These are phyloP conservation scores for Pythium scleroteichum DNA, from an alignment of 352 stramenopile species.

Conservation along the genomic window DNA sequence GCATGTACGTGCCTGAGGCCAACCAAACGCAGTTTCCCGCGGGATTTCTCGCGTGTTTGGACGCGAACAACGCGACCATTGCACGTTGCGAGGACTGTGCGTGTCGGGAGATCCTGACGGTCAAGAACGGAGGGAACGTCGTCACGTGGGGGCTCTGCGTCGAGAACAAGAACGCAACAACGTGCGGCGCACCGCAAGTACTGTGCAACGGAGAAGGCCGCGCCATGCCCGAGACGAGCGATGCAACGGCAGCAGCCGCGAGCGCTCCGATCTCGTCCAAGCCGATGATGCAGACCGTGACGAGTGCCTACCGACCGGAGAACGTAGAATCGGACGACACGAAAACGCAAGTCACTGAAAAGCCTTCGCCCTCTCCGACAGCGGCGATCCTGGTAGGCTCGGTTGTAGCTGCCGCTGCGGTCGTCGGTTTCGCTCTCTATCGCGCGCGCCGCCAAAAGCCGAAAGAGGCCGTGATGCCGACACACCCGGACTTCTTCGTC, in stretches of 20 bases:
- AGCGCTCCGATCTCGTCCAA: too few relatives aligned
- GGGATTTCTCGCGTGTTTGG: background rate
- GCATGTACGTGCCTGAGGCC: background rate
- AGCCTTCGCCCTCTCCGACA: too few relatives aligned
- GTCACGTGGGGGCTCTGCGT: background rate
- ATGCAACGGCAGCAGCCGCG: background rate
- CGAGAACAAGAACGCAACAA: background rate
- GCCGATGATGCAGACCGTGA: too few relatives aligned
- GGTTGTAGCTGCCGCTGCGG: too few relatives aligned
- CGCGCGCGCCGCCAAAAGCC: too few relatives aligned
- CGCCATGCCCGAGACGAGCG: background rate
- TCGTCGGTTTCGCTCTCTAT: too few relatives aligned
- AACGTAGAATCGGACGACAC: too few relatives aligned
- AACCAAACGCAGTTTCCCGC: background rate
- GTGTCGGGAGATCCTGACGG: background rate
- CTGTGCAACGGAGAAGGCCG: background rate
- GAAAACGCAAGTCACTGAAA: too few relatives aligned
- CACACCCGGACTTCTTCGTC: too few relatives aligned
- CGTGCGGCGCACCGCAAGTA: background rate
- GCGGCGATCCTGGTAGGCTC: too few relatives aligned
- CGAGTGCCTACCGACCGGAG: too few relatives aligned
- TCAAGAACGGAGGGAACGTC: background rate
- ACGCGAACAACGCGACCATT: background rate
- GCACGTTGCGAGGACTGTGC: background rate
- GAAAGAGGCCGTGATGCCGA: too few relatives aligned